Evolutionary conservation across 768 basidiomycete species (phyloP).

Genomic region (Tricholoma matsutake): DNA sequence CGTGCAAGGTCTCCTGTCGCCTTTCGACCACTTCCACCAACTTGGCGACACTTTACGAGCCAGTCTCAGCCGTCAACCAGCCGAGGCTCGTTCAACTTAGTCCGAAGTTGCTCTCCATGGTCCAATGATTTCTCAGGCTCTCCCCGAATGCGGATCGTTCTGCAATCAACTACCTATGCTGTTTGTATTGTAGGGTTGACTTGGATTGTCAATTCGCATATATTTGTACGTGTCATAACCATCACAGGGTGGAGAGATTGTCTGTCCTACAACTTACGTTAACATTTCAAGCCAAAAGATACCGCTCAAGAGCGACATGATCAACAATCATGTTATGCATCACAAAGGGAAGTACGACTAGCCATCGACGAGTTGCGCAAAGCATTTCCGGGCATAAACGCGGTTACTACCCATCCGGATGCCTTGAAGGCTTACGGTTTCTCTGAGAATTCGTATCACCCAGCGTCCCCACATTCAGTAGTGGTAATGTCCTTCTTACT

Average conservation of each 20-base stretch:
- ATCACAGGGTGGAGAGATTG: background rate
- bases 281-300: background rate
- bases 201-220: slow-evolving; percentile 24
- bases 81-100: background rate
- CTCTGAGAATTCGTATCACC: slow-evolving; percentile 69
- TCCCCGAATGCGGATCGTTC: slow-evolving; percentile 25
- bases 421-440: slow-evolving; percentile 56
- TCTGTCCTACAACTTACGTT: background rate
- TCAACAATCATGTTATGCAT: slow-evolving; percentile 37
- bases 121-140: slow-evolving; percentile 36
- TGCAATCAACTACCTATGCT: slow-evolving; percentile 38
- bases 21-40: background rate
- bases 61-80: background rate
- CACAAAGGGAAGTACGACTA: slow-evolving; percentile 39
- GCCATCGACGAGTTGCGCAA: slow-evolving; percentile 53
- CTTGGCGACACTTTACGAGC: background rate
- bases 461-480: slow-evolving; percentile 53
- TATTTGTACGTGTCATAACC: slow-evolving; percentile 21
- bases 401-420: slow-evolving; percentile 50
- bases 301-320: background rate
- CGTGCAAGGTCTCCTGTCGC: background rate
- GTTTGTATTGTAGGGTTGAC: slow-evolving; percentile 30
- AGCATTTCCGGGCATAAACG: slow-evolving; percentile 42
- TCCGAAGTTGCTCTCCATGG: slow-evolving; percentile 38
- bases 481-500: slow-evolving; percentile 29